Conservation (phyloP, 192 early-diverging fungal genomes). For the Coemansia sp. region DNA sequence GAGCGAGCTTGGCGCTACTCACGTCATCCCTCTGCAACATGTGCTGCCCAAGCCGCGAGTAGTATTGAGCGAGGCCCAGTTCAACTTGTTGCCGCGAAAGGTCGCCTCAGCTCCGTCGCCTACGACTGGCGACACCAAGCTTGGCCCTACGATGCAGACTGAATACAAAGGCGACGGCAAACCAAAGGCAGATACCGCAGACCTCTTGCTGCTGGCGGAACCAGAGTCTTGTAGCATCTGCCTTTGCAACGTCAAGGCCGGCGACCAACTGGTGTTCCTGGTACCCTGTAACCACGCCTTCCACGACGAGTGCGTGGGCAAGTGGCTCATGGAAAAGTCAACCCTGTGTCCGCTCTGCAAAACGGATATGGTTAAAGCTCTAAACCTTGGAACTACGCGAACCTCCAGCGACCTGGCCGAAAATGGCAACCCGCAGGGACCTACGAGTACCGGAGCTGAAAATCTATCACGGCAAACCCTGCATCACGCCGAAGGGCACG, state of each 20-base stretch:
- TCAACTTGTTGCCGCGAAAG: conserved; percentile 31
- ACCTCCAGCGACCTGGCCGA: not conserved
- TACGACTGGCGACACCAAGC: not conserved
- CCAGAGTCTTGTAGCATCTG: conserved; percentile 38
- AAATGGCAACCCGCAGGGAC: not conserved
- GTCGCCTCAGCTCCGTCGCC: conserved; percentile 10
- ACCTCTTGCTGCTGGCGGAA: not conserved
- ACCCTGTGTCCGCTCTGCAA: conserved; percentile 43
- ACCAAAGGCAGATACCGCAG: not conserved
- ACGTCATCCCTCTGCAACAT: not conserved
- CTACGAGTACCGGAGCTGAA: not conserved
- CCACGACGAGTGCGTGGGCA: conserved; percentile 32
- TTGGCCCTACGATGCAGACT: not conserved
- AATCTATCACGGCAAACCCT: not conserved
- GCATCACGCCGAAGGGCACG: not conserved
- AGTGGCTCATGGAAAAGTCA: conserved; percentile 43
- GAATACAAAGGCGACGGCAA: not conserved
- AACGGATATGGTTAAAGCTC: conserved; percentile 25
- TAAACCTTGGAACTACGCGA: conserved; percentile 7
- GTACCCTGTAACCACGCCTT: conserved; percentile 37
- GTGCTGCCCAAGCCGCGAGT: conserved; percentile 6
- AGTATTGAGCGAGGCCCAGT: conserved; percentile 34
- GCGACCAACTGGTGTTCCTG: conserved; percentile 27
- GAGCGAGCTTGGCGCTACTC: not conserved
- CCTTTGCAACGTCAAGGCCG: conserved; percentile 12